phyloP scores from a whole-genome alignment of 2,329 filamentous ascomycete genomes.

The Tothia fuscella region DNA sequence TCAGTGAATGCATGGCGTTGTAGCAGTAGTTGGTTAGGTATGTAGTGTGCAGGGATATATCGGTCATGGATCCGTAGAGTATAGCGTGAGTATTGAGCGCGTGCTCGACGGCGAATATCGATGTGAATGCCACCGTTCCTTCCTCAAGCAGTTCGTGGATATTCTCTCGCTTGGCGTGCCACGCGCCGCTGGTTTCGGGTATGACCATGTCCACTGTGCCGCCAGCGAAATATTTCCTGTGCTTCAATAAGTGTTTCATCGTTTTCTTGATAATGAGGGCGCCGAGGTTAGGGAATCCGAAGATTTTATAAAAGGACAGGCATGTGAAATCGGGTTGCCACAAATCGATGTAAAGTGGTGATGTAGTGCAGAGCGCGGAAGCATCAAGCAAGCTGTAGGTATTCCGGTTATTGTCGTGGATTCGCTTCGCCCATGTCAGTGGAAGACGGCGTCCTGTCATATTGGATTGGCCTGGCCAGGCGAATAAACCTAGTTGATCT shows the following conservation, averaged over 20 bases:
- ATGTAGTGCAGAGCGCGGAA: conserved; percentile 53
- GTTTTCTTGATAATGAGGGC: conserved; percentile 45
- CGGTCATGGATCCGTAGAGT: conserved; percentile 47
- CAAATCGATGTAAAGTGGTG: conserved; percentile 43
- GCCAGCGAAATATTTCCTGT: conserved; percentile 53
- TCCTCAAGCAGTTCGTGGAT: conserved; percentile 54
- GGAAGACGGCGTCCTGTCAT: conserved; percentile 28
- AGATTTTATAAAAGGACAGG: conserved; percentile 54
- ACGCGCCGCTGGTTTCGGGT: conserved; percentile 37
- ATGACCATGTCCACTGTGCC: conserved; percentile 53
- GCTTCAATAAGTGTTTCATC: conserved; percentile 43
- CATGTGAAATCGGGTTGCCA: conserved; percentile 48
- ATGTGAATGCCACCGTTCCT: conserved; percentile 54
- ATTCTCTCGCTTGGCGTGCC: conserved; percentile 40
- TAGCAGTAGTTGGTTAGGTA: conserved; percentile 41
- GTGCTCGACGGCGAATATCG: conserved; percentile 48
- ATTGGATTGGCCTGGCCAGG: conserved; percentile 29
- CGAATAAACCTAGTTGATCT: conserved; percentile 20
- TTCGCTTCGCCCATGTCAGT: conserved; percentile 19
- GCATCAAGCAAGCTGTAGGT: conserved; percentile 47
- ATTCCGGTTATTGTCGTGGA: conserved; percentile 3
- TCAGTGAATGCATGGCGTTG: conserved; percentile 34
- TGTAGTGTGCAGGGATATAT: conserved; percentile 46
- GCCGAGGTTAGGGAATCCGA: conserved; percentile 52
- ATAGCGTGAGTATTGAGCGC: conserved; percentile 45